Base-by-base conservation (phyloP, 768 basidiomycete species). In the Boletus barrowsii region DNA sequence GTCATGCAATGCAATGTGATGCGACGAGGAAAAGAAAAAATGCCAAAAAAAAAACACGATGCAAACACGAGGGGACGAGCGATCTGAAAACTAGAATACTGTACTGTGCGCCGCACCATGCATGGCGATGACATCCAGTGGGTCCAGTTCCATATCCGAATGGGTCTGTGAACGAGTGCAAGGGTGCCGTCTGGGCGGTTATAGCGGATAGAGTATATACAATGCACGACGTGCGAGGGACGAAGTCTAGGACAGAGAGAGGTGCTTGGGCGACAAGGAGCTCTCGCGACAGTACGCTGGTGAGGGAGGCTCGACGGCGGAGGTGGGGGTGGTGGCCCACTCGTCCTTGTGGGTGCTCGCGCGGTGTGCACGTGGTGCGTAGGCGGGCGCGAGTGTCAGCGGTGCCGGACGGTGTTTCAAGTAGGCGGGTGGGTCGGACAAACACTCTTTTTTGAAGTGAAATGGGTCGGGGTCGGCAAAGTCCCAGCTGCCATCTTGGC, bases 391-490 rank as follows among this genome's bases (percentile, higher is more conserved):
- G 7, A 44, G 36, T 7, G 46, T 10, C 14, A 60, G 51, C 0
- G 66, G 66, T 0, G 66, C 18, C 0, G 61, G 66, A 40, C 59
- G 57, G 39, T 47, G 54, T 37, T 57, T 66, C 11, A 37, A 8
- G 10, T 26, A 42, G 29, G 29, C 3, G 15, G 47, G 29, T 6
- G 41, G n/a, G n/a, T 52, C 47, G 5, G 54, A 11, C 4, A 32
- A 10, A 30, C 13, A 30, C 37, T 58, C 63, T 43, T 54, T 51
- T 3, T 42, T 32, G 8, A 20, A 36, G 3, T 40, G 32, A 13
- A 54, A 56, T 1, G 68, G 64, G 53, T 69, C 69, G 3, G 62
- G 57, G 37, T 71, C 68, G 0, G 65, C 60, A 65, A 69, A 71
- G 55, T 71, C 69, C 68, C 68, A 69, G 58, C 63, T 62, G 24